Base-by-base conservation (phyloP, 768 basidiomycete species). In the Mycena indigotica region DNA sequence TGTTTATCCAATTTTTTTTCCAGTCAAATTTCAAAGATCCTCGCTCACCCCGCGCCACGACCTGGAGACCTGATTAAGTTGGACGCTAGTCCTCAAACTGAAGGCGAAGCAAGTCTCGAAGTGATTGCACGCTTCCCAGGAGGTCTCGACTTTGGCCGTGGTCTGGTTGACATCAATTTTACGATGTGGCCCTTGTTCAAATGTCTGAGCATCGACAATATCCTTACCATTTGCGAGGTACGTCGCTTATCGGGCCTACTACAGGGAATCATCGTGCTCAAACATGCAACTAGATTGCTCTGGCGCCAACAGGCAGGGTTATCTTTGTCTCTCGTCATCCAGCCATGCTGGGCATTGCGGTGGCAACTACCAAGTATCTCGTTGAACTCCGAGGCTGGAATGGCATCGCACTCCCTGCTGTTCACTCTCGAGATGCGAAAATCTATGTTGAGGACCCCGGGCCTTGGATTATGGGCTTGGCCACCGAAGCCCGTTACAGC, bases 111-210 rank as follows among this genome's bases (percentile, higher is more conserved):
- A 5, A 79, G 76, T 56, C 77, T 95, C 30, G 92, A 95, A 68
- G 91, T 95, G 56, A 87, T 94, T 35, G 90, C 92, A 23, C 85
- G 92, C 49, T 93, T 95, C 76, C 92, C 92, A 25, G 94, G 94
- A n/a, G 91, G 92, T 19, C 82, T 96, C 44, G 94, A 96, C 72
- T 95, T 96, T 66, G 93, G 94, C 25, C 83, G 87, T 40, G 94
- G 94, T 1, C 77, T 96, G 48, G 91, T 95, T 29, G 93, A 95
- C 63, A 91, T 94, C 68, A 95, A 96, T 72, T 95, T 95, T 68
- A 94, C 93, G 35, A 91, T 97, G 84, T 98, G 94, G 93, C 95
- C 95, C 1, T 69, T 98, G 50, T 97, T 98, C 80, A 90, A 94
- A 70, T 89, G 89, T 57, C 73, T 98, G 58, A 94, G 93, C 65